Evolutionary conservation across 495 filamentous ascomycete genomes (phyloP).

Genomic region (Aspergillus mulundensis): DNA sequence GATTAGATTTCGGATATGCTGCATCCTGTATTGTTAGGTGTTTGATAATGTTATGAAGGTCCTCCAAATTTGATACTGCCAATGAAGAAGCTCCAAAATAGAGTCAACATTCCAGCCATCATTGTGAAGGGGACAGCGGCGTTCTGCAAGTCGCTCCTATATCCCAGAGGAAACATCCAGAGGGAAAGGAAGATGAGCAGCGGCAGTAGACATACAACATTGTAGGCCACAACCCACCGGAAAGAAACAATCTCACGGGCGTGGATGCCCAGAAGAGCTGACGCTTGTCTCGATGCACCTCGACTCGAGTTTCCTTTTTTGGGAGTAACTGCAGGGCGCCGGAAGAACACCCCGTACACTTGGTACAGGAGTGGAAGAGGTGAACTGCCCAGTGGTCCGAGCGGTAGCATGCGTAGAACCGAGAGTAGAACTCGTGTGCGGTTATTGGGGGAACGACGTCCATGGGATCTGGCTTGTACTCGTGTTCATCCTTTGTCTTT

Average conservation of each 20-base stretch:
- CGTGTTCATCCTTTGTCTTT: neutral
- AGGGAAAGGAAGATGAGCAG: conserved; percentile 9
- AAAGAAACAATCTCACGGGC: conserved; percentile 12
- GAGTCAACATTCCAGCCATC: neutral
- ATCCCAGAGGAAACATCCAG: conserved; percentile 4
- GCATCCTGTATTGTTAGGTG: neutral
- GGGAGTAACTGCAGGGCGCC: neutral
- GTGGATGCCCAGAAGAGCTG: conserved; percentile 16
- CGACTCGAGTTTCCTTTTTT: neutral
- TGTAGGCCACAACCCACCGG: conserved; percentile 13
- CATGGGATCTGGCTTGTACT: conserved; percentile 4
- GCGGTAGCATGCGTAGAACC: conserved; percentile 22
- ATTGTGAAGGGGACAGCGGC: neutral
- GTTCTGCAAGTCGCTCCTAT: neutral
- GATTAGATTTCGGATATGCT: conserved; percentile 16
- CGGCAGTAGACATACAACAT: conserved; percentile 10
- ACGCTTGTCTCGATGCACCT: conserved; percentile 8
- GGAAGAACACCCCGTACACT: neutral
- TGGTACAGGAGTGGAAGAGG: conserved; percentile 7
- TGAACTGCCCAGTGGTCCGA: conserved; percentile 6
- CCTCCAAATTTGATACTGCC: neutral
- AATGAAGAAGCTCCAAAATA: neutral
- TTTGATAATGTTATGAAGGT: neutral
- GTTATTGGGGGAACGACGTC: conserved; percentile 20
- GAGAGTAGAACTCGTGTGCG: conserved; percentile 19